These are phyloP conservation scores for Tuber borchii DNA, from an alignment of 495 filamentous ascomycete species.

Conservation along the genomic window DNA sequence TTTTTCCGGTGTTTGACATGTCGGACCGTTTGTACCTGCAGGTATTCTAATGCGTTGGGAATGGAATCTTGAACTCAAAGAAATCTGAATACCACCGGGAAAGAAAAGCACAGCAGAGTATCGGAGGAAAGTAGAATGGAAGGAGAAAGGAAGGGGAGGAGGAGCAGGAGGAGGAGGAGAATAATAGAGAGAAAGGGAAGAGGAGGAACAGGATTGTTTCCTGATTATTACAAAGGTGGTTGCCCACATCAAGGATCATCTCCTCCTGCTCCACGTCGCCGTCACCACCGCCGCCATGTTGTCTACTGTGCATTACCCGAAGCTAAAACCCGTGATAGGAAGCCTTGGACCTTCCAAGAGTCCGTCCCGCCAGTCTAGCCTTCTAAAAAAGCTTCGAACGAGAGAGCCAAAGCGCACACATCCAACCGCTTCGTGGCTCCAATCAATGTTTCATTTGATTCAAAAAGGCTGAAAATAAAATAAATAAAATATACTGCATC, in stretches of 20 bases:
- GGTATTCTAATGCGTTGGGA: not conserved
- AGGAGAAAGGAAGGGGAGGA: conserved; percentile 20
- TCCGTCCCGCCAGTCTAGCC: not conserved
- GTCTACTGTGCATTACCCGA: conserved; percentile 25
- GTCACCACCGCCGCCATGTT: conserved; percentile 23
- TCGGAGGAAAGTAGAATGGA: conserved; percentile 18
- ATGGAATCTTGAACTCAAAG: conserved; percentile 9
- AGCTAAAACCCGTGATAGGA: conserved; percentile 25
- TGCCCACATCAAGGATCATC: conserved; percentile 6
- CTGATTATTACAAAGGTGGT: not conserved
- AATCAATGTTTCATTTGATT: conserved; percentile 34
- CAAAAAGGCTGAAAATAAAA: not conserved
- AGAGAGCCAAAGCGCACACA: conserved; percentile 7
- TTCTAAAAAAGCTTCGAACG: not conserved
- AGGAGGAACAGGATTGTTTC: conserved; percentile 8
- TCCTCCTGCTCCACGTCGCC: conserved; percentile 13
- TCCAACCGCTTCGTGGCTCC: conserved; percentile 37
- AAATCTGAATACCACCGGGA: conserved; percentile 5
- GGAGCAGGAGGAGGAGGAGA: conserved; percentile 10
- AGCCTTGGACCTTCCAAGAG: conserved; percentile 13
- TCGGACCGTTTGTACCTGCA: not conserved
- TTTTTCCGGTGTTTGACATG: not conserved
- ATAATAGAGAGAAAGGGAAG: conserved; percentile 20
- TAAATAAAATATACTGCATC: not conserved
- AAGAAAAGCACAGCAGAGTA: conserved; percentile 7